phyloP scores from a whole-genome alignment of 805 yeast species.

The Teunomyces barrocoloradensis region DNA sequence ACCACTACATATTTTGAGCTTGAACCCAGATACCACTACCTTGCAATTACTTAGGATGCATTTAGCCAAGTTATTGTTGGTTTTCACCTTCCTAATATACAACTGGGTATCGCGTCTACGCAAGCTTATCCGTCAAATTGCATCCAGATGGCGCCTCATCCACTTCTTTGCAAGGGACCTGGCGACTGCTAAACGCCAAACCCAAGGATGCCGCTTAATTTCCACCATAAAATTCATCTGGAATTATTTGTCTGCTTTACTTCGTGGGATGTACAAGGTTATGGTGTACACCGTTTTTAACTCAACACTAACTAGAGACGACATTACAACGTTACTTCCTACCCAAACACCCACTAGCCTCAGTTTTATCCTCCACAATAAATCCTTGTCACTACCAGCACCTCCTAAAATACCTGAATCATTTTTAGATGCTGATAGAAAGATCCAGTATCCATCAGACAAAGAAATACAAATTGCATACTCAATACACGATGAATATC shows the following conservation, averaged over 20 bases:
- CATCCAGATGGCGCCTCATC: background rate
- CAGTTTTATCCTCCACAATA: constrained; percentile 28
- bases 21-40: background rate
- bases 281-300: background rate
- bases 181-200: background rate
- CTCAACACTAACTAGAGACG: background rate
- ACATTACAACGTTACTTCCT: background rate
- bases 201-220: background rate
- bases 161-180: background rate
- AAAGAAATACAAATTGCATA: constrained; percentile 30
- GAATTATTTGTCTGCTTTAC: background rate
- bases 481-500: constrained; percentile 36
- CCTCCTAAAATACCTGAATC: constrained; percentile 45
- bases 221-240: background rate
- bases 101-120: background rate
- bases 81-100: background rate
- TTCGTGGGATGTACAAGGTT: background rate
- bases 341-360: constrained; percentile 8
- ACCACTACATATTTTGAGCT: background rate
- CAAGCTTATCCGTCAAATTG: background rate
- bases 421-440: constrained; percentile 40
- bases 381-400: constrained; percentile 28
- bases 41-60: background rate
- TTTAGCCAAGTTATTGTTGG: background rate
- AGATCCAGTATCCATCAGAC: constrained; percentile 36